Evolutionary conservation across 2,329 filamentous ascomycete genomes (phyloP).

Genomic region (Periglandula ipomoeae): DNA sequence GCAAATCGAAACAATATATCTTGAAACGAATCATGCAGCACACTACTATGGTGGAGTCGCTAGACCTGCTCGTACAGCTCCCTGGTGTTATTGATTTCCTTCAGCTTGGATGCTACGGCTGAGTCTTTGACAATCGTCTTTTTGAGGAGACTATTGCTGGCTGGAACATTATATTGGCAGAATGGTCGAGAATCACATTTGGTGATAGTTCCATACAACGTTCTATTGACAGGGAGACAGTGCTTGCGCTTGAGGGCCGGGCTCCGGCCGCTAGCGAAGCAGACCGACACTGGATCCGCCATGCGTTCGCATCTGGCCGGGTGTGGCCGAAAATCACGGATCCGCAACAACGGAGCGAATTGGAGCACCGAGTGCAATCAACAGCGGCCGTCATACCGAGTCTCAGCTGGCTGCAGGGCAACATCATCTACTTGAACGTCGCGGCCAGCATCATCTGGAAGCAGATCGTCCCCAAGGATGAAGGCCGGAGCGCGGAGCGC

Average conservation of each 20-base stretch:
- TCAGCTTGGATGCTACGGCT: conserved; percentile 2
- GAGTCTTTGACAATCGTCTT: background rate
- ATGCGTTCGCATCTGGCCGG: background rate
- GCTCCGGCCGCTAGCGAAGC: conserved; percentile 4
- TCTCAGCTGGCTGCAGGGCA: background rate
- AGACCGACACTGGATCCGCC: conserved; percentile 4
- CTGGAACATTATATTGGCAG: background rate
- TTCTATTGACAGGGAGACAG: conserved; percentile 7
- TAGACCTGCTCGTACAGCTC: conserved; percentile 5
- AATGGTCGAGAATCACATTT: conserved; percentile 2
- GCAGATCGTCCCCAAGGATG: conserved; percentile 3
- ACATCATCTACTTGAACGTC: conserved; percentile 1
- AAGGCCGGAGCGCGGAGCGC: background rate
- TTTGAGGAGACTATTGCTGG: conserved; percentile 2
- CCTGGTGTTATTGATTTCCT: conserved; percentile 4
- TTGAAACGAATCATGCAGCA: conserved; percentile 1
- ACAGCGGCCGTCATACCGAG: background rate
- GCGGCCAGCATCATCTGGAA: conserved; percentile 4
- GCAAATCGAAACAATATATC: conserved; percentile 2
- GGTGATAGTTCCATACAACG: background rate
- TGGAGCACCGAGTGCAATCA: conserved; percentile 1
- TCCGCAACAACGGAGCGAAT: conserved; percentile 1
- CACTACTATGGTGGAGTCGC: conserved; percentile 1
- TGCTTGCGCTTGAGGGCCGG: conserved; percentile 1
- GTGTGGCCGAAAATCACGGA: conserved; percentile 2